Evolutionary conservation across 2,329 filamentous ascomycete genomes (phyloP).

Genomic region (Nannizzia gypsea): DNA sequence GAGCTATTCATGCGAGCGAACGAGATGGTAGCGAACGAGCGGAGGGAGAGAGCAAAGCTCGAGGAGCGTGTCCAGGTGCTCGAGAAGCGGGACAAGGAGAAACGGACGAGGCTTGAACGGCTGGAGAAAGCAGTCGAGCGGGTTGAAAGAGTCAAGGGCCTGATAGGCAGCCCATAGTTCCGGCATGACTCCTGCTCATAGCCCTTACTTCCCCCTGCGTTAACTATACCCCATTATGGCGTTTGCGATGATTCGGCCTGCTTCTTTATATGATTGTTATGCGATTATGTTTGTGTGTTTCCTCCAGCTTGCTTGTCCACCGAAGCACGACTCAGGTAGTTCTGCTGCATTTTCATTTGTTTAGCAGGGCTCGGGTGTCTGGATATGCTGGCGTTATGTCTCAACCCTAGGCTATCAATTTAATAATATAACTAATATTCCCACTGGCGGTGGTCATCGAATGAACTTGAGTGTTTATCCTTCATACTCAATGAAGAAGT

Average conservation of each 20-base stretch:
- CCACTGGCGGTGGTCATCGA: no score
- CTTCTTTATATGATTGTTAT: neutral
- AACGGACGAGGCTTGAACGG: constrained; percentile 41
- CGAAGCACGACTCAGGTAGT: neutral
- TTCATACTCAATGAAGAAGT: no score
- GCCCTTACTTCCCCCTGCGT: no score
- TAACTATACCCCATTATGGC: neutral
- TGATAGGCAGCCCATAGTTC: constrained; percentile 21
- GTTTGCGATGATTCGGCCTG: neutral
- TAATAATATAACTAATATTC: neutral
- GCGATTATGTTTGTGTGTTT: neutral
- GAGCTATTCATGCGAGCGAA: constrained; percentile 53
- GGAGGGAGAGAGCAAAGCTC: constrained; percentile 44
- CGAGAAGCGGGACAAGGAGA: constrained; percentile 37
- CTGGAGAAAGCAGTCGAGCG: constrained; percentile 46
- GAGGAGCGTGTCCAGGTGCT: constrained; percentile 38
- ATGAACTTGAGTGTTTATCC: no score
- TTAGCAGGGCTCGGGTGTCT: neutral
- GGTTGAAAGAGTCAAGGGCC: constrained; percentile 45
- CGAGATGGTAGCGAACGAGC: constrained; percentile 54
- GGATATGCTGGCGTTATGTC: neutral
- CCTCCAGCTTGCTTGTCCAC: neutral
- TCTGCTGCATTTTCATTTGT: neutral
- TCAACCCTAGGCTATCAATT: neutral
- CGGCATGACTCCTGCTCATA: no score